Evolutionary conservation across 2,329 filamentous ascomycete species (phyloP).

Genomic region (Sporothrix brasiliensis): DNA sequence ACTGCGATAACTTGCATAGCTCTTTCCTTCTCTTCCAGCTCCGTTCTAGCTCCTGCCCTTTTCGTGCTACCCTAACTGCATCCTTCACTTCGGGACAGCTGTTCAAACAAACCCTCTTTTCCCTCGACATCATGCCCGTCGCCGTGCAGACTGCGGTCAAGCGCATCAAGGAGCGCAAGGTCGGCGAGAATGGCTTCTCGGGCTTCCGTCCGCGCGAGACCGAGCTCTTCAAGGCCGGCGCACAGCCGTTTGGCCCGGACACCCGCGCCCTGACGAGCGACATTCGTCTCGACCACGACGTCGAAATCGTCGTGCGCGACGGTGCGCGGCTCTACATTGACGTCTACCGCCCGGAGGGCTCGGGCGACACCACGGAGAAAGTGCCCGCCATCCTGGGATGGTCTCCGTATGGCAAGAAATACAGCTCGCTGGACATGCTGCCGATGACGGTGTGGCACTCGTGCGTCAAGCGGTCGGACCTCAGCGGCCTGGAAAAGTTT

Average conservation of each 20-base stretch:
- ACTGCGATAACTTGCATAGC: too few species aligned
- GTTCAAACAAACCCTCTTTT: neutral
- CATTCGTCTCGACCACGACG: neutral
- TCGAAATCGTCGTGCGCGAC: neutral
- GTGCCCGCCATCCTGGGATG: neutral
- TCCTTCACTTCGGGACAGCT: too few species aligned
- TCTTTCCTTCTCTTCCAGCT: neutral
- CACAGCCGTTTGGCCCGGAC: constrained; percentile 4
- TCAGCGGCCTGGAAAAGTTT: constrained; percentile 1
- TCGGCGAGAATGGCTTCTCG: neutral
- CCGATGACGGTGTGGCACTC: constrained; percentile 16
- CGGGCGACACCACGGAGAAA: neutral
- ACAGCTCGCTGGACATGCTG: constrained; percentile 10
- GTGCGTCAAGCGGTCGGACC: neutral
- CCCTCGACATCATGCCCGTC: neutral
- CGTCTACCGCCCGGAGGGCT: neutral
- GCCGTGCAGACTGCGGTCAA: constrained; percentile 12
- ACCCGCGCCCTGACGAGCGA: constrained; percentile 1
- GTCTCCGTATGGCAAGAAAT: constrained; percentile 2
- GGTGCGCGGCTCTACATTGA: constrained; percentile 1
- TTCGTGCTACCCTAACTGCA: too few species aligned
- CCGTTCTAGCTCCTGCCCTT: neutral
- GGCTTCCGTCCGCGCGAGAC: neutral
- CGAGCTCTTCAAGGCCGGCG: neutral
- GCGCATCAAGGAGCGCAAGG: neutral